These are phyloP conservation scores for Cymbidium sinense DNA, from an alignment of 106 monocot genomes.

Conservation along the genomic window DNA sequence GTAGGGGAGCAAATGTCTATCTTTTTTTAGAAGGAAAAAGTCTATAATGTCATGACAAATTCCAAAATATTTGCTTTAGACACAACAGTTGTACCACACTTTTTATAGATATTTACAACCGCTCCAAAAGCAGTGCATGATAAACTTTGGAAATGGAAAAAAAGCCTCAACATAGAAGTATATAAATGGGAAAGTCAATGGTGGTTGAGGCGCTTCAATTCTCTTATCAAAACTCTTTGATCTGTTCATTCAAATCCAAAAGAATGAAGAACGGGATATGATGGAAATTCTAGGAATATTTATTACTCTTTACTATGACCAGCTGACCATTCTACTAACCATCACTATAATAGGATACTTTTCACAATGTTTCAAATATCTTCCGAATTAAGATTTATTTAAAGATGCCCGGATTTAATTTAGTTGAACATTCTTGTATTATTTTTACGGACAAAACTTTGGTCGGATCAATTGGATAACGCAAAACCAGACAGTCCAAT, in stretches of 20 bases:
- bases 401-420: neutral
- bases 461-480: neutral
- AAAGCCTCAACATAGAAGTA: neutral
- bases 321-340: neutral
- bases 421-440: neutral
- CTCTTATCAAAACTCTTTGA: neutral
- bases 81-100: neutral
- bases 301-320: neutral
- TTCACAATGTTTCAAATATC: neutral
- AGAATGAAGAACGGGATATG: neutral
- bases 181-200: too few species aligned
- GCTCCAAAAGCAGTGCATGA: neutral
- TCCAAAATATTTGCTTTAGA: neutral
- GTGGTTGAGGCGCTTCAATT: neutral
- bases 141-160: neutral
- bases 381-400: neutral
- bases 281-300: neutral
- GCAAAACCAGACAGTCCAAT: neutral
- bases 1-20: too few species aligned
- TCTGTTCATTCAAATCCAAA: neutral
- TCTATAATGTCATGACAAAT: too few species aligned
- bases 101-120: too few species aligned
- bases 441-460: neutral
- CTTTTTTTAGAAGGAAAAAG: too few species aligned
- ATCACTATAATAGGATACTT: neutral